Evolutionary conservation across 108 stramenopile genomes (phyloP).

Genomic region (Cyclotella baltica): DNA sequence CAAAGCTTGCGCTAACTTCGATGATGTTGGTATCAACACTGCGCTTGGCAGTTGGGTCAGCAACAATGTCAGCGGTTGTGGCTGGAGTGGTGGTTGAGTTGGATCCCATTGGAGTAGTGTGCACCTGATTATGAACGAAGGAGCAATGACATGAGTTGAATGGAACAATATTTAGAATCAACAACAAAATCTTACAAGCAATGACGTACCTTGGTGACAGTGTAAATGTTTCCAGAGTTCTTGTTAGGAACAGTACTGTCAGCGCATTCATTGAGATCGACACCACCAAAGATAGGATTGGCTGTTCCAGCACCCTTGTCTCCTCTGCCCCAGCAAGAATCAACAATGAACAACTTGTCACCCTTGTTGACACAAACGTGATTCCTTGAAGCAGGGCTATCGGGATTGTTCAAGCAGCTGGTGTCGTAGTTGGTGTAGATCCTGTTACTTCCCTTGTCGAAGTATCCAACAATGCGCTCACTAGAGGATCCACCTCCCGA

Average conservation of each 20-base stretch:
- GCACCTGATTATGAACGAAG: conserved; percentile 14
- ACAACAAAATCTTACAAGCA: background rate
- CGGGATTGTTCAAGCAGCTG: conserved; percentile 59
- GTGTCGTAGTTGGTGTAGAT: conserved; percentile 71
- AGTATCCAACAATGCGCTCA: conserved; percentile 60
- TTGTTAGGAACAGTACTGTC: conserved; percentile 43
- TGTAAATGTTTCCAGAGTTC: conserved; percentile 65
- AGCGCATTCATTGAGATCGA: conserved; percentile 34
- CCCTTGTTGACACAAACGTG: conserved; percentile 74
- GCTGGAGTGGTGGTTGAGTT: conserved; percentile 38
- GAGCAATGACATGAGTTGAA: background rate
- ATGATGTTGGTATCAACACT: conserved; percentile 65
- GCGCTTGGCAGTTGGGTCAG: conserved; percentile 43
- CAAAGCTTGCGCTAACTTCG: conserved; percentile 63
- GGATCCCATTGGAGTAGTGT: conserved; percentile 33
- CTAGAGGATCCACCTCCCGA: conserved; percentile 35
- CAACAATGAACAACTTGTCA: conserved; percentile 65
- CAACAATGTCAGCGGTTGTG: conserved; percentile 35
- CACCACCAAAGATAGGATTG: conserved; percentile 62
- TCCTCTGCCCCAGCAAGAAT: conserved; percentile 57
- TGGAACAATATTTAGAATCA: background rate
- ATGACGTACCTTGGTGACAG: conserved; percentile 60
- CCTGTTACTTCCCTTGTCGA: conserved; percentile 52
- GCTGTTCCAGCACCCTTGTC: conserved; percentile 49
- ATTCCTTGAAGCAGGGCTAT: conserved; percentile 37